Base-by-base conservation (phyloP, 495 filamentous ascomycete genomes). In the Mytilinidion resinicola region DNA sequence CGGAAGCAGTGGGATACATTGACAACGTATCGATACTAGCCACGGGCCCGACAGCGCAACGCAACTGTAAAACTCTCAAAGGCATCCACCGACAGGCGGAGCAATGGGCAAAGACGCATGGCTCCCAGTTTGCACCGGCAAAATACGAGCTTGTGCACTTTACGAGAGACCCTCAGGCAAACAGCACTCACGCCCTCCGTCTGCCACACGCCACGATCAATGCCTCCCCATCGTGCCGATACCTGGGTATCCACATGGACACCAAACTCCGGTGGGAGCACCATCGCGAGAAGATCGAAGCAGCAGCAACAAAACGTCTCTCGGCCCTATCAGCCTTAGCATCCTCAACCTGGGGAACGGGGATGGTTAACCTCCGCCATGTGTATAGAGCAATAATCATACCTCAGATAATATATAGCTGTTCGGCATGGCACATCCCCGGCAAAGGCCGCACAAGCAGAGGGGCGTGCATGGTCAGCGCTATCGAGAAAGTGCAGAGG, bases 121-220 rank as follows among this genome's bases (percentile, higher is more conserved):
- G 44, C 9, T 8, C 44, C 9, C 8, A 15, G n/a, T 48, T 48
- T 15, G 17, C 9, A 8, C 44, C 44, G 9, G 44, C 9, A 15
- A 48, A 48, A 19, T 48, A 48, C 44, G 9, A 48, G 44, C 44
- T 48, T 15, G 17, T 48, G 9, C 44, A 48, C 44, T 48, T 48
- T 21, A 48, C 3, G 39, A 43, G 3, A 43, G 39, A 17, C 39
- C 39, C 9, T 43, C 39, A 11, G 19, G 39, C 4, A 43, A 43
- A 3, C 39, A 2, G 3, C 39, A 4, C 19, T 43, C 39, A 17
- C 39, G 19, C 2, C 39, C 9, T 43, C 39, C 39, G 14, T n/a
- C 14, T 12, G 39, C 9, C n/a, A n/a, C n/a, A 2, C 3, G 9
- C 14, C 19, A 12, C 14, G 39, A 17, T 43, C 4, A 43, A 43